Conservation (phyloP, 176 grass and related monocot species). For the Phoenix dactylifera region DNA sequence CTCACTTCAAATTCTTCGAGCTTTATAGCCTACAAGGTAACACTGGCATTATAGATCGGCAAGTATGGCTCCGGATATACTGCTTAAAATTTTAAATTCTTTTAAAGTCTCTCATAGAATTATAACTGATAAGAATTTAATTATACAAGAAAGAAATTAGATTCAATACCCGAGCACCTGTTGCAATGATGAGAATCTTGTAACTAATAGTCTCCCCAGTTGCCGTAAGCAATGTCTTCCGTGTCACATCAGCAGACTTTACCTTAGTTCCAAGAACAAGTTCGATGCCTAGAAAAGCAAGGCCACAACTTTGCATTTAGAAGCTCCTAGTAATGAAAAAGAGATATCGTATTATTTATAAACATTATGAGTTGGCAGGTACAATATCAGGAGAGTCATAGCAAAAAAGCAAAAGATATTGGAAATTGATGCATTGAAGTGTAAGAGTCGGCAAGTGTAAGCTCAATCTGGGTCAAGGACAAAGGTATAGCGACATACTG, state of each 20-base stretch:
- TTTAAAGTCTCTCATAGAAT: too few species aligned
- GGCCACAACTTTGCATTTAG: conserved; percentile 5
- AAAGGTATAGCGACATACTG: too few species aligned
- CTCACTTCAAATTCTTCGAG: conserved; percentile 84
- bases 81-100: too few species aligned
- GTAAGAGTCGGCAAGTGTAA: too few species aligned
- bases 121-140: too few species aligned
- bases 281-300: conserved; percentile 64
- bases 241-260: conserved; percentile 60
- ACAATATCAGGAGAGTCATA: not conserved
- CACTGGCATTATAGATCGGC: too few species aligned
- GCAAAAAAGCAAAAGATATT: too few species aligned
- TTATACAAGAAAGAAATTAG: conserved; percentile 13
- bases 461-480: too few species aligned
- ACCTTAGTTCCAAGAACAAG: conserved; percentile 90
- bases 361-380: not conserved
- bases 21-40: conserved; percentile 56
- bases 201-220: conserved; percentile 93
- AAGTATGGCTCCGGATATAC: too few species aligned
- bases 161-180: conserved; percentile 90
- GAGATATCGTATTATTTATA: not conserved
- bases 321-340: not conserved
- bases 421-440: too few species aligned
- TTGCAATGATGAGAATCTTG: conserved; percentile 81
- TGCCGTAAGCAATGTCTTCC: conserved; percentile 61